Conservation (phyloP, 345 rosid genomes). For the Boechera stricta region DNA sequence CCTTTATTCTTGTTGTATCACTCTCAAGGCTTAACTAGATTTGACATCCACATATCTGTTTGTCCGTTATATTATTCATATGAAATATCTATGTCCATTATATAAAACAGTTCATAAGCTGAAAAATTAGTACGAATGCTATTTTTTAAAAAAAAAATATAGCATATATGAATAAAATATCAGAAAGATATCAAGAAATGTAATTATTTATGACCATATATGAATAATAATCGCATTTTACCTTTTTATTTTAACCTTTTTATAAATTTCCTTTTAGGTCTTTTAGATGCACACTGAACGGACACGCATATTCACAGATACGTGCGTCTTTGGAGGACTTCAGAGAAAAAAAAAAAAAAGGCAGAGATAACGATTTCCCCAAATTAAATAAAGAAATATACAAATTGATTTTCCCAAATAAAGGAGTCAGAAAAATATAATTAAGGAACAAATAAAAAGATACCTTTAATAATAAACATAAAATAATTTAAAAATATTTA, state of each 20-base stretch:
- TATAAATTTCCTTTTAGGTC: background rate
- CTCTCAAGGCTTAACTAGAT: slow-evolving; percentile 39
- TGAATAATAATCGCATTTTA: slow-evolving; percentile 1
- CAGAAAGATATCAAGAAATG: slow-evolving; percentile 14
- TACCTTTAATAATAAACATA: slow-evolving; percentile 19
- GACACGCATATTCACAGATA: slow-evolving; percentile 45
- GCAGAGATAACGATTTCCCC: slow-evolving; percentile 37
- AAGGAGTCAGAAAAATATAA: slow-evolving; percentile 29
- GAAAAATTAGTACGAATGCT: background rate
- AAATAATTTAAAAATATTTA: background rate
- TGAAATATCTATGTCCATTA: background rate
- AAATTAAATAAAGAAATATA: slow-evolving; percentile 14
- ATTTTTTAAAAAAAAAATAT: no score
- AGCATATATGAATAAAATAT: background rate
- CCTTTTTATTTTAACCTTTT: background rate
- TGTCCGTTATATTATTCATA: slow-evolving; percentile 10
- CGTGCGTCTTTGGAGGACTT: slow-evolving; percentile 44
- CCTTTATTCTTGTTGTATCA: slow-evolving; percentile 31
- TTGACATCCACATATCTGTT: slow-evolving; percentile 38
- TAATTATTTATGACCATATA: slow-evolving; percentile 18
- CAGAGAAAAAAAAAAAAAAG: background rate
- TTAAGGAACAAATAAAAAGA: slow-evolving; percentile 37
- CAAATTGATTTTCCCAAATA: slow-evolving; percentile 38
- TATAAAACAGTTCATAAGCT: background rate
- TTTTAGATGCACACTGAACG: slow-evolving; percentile 41